Conservation (phyloP, 257 asterid genomes). For the Solanum phureja region DNA sequence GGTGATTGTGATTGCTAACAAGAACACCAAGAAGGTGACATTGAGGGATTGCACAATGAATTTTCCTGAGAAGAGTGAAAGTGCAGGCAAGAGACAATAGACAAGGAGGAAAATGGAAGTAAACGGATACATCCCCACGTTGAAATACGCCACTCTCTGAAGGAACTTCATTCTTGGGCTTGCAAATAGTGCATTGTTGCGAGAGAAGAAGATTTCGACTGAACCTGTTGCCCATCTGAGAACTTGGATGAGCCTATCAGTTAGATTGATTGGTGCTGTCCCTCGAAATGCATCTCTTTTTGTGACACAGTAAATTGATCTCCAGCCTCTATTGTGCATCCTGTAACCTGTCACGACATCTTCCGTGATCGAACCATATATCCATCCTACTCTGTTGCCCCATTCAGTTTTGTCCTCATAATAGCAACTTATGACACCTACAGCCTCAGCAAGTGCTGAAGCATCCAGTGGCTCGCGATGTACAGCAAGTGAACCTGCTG, state of each 20-base stretch:
- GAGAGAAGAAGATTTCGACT: constrained; percentile 82
- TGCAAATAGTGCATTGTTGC: constrained; percentile 74
- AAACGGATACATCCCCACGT: constrained; percentile 84
- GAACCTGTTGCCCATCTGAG: constrained; percentile 98
- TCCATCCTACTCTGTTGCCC: constrained; percentile 94
- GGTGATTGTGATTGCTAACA: constrained; percentile 50
- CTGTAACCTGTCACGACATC: constrained; percentile 88
- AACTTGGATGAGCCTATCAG: constrained; percentile 79
- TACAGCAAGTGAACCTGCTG: constrained; percentile 71
- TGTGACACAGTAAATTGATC: constrained; percentile 74
- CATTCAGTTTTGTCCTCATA: constrained; percentile 88
- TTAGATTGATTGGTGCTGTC: constrained; percentile 86
- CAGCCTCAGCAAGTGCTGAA: constrained; percentile 72
- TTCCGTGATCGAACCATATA: constrained; percentile 84
- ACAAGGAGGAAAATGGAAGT: constrained; percentile 75
- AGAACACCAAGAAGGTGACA: constrained; percentile 44
- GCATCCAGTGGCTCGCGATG: constrained; percentile 88
- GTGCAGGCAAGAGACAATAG: constrained; percentile 74
- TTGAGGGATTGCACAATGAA: constrained; percentile 77
- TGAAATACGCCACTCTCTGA: constrained; percentile 81
- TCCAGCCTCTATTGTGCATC: constrained; percentile 93
- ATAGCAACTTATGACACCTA: constrained; percentile 72
- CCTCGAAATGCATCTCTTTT: constrained; percentile 88
- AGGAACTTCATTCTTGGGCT: constrained; percentile 74
- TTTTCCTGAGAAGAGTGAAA: constrained; percentile 77